Evolutionary conservation across 2,329 filamentous ascomycete genomes (phyloP), one percentile per base, ranked within the genome.

Genomic region (Penicillium paneum): DNA sequence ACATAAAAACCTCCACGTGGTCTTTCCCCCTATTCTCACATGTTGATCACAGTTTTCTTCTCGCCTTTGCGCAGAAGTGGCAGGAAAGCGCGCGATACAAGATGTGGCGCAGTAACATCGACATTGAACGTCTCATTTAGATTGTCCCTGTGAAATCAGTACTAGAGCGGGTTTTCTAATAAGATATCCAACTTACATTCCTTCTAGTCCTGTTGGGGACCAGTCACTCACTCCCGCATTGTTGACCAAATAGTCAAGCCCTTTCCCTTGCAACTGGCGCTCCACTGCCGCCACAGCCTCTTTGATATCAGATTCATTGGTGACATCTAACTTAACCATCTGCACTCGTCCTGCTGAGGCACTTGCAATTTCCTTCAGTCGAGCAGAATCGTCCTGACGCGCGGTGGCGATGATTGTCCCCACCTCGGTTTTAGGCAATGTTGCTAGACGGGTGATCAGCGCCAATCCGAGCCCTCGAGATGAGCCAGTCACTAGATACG

Each of bases 241-340:
- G 62, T 79, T 79, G 52, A 78, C 69, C 28, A 81, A 54, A 8
- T 79, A 73, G 57, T 81, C 79, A 0, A 81, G 65, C 0, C 76
- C 77, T 11, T 69, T 70, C 4, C 68, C 76, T 15, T 62, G 58
- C 1, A 78, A 59, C 3, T 61, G 60, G 5, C 49, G 41, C 28
- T 76, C 70, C 4, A 78, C 71, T 13, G 63, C 53, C 0, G 51
- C 50, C 0, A 60, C 73, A 0, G 74, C 77, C 13, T 67, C 53
- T 38, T 72, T 59, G 6, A 78, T 66, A 36, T 70, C 74, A 0
- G 49, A 43, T 19, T 64, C 52, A 44, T 73, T 58, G 5, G 72
- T 73, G 10, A 76, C 68, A 29, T 78, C 74, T 11, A 78, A 57
- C 2, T 62, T 64, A n/a, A 79, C 58, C 15, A 70, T 57, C 0